Evolutionary conservation across 2,329 filamentous ascomycete species (phyloP).

Genomic region (Fonsecaea erecta): DNA sequence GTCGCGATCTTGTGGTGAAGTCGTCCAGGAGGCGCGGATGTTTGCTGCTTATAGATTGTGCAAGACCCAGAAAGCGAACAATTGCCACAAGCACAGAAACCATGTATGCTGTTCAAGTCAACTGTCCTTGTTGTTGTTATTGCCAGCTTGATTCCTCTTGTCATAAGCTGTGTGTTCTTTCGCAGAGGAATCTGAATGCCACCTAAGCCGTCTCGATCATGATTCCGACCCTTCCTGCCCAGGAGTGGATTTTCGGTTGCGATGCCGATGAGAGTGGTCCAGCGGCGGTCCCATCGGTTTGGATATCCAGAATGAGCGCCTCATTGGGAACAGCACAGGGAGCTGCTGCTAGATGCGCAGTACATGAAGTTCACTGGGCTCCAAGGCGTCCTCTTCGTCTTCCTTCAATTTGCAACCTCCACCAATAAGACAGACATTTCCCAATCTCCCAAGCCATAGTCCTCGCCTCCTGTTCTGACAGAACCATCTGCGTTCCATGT

Average conservation of each 20-base stretch:
- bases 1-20: not conserved
- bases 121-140: not conserved
- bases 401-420: not conserved
- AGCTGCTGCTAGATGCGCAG: not conserved
- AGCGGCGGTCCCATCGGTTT: not conserved
- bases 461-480: not conserved
- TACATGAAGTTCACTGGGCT: not conserved
- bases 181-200: not conserved
- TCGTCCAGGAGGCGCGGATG: not conserved
- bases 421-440: not conserved
- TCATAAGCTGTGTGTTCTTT: not conserved
- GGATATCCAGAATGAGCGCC: not conserved
- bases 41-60: not conserved
- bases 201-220: not conserved
- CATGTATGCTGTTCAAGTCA: not conserved
- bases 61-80: not conserved
- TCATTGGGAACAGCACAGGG: not conserved
- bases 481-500: not conserved
- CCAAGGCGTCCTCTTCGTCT: not conserved
- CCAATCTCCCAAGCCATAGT: not conserved
- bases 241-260: not conserved
- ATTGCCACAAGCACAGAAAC: not conserved
- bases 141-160: not conserved
- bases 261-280: not conserved
- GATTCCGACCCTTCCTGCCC: not conserved